A percentile compares a stretch with the other conserved stretches of the same genome.
phyloP scores from a whole-genome alignment of 257 asterid species.

The Craterostigma plantagineum region DNA sequence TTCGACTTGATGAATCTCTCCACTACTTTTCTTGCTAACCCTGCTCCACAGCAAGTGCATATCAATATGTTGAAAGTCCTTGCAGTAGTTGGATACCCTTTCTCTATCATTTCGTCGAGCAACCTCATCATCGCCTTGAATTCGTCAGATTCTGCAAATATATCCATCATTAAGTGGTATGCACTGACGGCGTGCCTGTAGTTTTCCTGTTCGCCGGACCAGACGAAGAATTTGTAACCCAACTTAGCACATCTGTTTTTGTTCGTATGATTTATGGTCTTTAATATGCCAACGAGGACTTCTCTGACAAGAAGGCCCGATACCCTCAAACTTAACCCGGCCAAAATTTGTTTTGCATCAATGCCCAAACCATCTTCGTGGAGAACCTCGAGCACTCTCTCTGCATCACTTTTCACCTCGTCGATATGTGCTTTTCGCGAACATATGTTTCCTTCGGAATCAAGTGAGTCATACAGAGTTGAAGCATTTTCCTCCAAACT shows the following conservation, averaged over 20 bases:
- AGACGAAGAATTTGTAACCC: slow-evolving; percentile 78
- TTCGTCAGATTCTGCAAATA: slow-evolving; percentile 69
- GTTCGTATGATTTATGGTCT: slow-evolving; percentile 30
- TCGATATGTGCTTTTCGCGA: slow-evolving; percentile 25
- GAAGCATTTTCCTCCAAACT: slow-evolving; percentile 19
- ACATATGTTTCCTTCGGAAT: slow-evolving; percentile 16
- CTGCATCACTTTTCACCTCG: slow-evolving; percentile 34
- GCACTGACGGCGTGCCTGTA: slow-evolving; percentile 45
- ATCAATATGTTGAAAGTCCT: slow-evolving; percentile 77
- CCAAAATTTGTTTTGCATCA: slow-evolving; percentile 41
- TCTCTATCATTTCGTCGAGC: slow-evolving; percentile 68
- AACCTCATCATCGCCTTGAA: slow-evolving; percentile 89
- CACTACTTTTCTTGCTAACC: slow-evolving; percentile 66
- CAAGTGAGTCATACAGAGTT: slow-evolving; percentile 11
- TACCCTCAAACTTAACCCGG: slow-evolving; percentile 31
- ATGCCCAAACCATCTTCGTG: slow-evolving; percentile 64
- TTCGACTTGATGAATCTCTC: slow-evolving; percentile 80
- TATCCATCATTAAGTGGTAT: slow-evolving; percentile 66
- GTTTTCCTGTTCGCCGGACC: slow-evolving; percentile 73
- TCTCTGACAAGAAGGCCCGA: slow-evolving; percentile 83
- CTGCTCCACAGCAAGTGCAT: slow-evolving; percentile 86
- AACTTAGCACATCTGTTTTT: slow-evolving; percentile 63
- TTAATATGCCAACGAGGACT: slow-evolving; percentile 59
- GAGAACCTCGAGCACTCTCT: slow-evolving; percentile 53
- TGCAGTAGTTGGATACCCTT: slow-evolving; percentile 70